These are phyloP conservation scores for Apiotrichum porosum DNA, from an alignment of 1,284 basidiomycete genomes.

Conservation along the genomic window DNA sequence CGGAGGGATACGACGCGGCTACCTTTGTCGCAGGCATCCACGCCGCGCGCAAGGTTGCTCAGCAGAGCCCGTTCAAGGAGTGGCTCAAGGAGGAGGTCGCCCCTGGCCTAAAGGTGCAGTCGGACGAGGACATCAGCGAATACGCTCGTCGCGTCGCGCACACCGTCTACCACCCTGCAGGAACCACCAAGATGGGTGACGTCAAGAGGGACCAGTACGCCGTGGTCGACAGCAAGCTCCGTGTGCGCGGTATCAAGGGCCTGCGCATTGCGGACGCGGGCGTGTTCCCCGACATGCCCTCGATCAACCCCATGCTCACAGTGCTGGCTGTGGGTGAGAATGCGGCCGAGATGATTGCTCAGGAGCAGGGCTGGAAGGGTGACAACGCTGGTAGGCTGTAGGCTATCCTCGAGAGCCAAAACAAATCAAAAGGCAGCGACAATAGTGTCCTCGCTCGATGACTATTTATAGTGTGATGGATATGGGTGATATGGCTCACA, in stretches of 20 bases:
- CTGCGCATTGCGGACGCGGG: slow-evolving; percentile 18
- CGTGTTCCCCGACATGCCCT: slow-evolving; percentile 20
- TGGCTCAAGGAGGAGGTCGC: slow-evolving; percentile 18
- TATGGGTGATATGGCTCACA: too few species aligned
- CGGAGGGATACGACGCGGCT: slow-evolving; percentile 16
- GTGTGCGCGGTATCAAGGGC: slow-evolving; percentile 14
- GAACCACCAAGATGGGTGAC: slow-evolving; percentile 16
- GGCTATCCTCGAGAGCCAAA: too few species aligned
- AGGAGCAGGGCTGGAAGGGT: slow-evolving; percentile 16
- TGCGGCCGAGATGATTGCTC: slow-evolving; percentile 15
- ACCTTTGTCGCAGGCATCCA: slow-evolving; percentile 17
- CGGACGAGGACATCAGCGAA: slow-evolving; percentile 18
- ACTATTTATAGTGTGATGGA: too few species aligned
- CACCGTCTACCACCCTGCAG: slow-evolving; percentile 21
- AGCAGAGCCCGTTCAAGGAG: slow-evolving; percentile 17
- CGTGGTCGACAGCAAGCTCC: slow-evolving; percentile 13
- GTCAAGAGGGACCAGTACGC: slow-evolving; percentile 1
- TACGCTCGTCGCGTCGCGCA: slow-evolving; percentile 18
- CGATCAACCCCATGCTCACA: slow-evolving; percentile 20
- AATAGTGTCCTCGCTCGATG: too few species aligned
- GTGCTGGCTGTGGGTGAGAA: slow-evolving; percentile 17
- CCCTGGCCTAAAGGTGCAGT: slow-evolving; percentile 7
- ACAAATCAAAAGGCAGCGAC: too few species aligned
- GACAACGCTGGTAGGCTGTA: slow-evolving; percentile 12
- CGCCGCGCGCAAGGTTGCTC: slow-evolving; percentile 16